Percentiles rank a stretch among this genome's conserved stretches.
phyloP scores from a whole-genome alignment of 2,329 filamentous ascomycete species.

The Exophiala phaeomuriformis region DNA sequence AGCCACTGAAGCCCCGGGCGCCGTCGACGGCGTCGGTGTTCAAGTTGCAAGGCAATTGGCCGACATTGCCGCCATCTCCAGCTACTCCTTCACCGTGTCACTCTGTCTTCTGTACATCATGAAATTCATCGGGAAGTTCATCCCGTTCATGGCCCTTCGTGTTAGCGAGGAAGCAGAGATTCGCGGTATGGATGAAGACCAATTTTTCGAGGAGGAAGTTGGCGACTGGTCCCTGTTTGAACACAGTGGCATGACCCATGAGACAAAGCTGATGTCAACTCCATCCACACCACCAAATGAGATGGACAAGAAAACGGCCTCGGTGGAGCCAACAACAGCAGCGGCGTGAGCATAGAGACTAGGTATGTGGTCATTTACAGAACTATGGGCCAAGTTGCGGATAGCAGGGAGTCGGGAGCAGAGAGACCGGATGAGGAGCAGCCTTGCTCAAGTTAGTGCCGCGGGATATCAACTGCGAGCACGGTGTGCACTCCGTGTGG shows the following conservation, averaged over 20 bases:
- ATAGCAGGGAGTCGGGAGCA: no score
- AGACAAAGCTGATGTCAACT: background rate
- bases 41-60: slow-evolving; percentile 51
- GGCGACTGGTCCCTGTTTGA: slow-evolving; percentile 42
- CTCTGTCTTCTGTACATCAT: slow-evolving; percentile 47
- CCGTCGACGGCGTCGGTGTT: slow-evolving; percentile 50
- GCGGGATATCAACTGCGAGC: no score
- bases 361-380: no score
- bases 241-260: background rate
- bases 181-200: slow-evolving; percentile 47
- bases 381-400: no score
- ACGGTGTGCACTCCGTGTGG: no score
- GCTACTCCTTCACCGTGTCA: slow-evolving; percentile 47
- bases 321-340: background rate
- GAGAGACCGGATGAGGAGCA: no score
- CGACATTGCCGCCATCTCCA: slow-evolving; percentile 47
- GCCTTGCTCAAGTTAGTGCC: no score
- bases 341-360: background rate
- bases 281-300: background rate
- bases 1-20: slow-evolving; percentile 38
- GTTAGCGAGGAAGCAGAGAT: slow-evolving; percentile 50
- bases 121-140: slow-evolving; percentile 37
- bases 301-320: background rate
- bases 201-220: slow-evolving; percentile 52
- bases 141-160: slow-evolving; percentile 48